Evolutionary conservation across 2,329 filamentous ascomycete genomes (phyloP).

Genomic region (Chaetothyriales sp.): DNA sequence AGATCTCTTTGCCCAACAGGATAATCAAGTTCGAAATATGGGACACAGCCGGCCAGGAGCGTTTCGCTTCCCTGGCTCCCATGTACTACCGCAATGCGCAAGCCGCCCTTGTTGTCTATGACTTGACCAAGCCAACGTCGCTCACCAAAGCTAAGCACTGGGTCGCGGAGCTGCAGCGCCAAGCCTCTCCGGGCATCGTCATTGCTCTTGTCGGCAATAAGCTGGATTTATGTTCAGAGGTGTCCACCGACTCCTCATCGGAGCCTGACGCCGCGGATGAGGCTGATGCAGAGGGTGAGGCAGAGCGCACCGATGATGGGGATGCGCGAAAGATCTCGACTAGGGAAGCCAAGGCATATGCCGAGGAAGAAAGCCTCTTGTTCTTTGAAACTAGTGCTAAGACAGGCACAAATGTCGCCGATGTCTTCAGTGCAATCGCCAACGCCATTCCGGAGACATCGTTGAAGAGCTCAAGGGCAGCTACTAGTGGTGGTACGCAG

Average conservation of each 20-base stretch:
- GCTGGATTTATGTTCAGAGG: conserved; percentile 62
- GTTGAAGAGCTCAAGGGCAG: conserved; percentile 57
- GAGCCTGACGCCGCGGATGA: conserved; percentile 35
- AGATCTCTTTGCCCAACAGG: conserved; percentile 80
- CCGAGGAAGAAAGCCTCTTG: conserved; percentile 81
- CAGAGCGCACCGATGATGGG: conserved; percentile 48
- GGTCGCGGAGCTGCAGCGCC: conserved; percentile 92
- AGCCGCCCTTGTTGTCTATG: conserved; percentile 94
- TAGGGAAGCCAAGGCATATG: conserved; percentile 84
- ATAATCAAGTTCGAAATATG: conserved; percentile 93
- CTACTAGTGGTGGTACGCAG: conserved; percentile 43
- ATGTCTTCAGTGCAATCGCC: conserved; percentile 95
- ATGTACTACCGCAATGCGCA: conserved; percentile 99
- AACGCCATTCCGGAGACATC: conserved; percentile 97
- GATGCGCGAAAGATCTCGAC: conserved; percentile 79
- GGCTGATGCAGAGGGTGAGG: conserved; percentile 30
- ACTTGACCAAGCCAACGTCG: conserved; percentile 90
- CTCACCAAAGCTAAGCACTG: conserved; percentile 96
- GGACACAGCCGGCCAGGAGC: conserved; percentile 96
- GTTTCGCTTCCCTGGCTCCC: conserved; percentile 87
- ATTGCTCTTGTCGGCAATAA: conserved; percentile 97
- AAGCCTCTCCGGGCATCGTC: conserved; percentile 90
- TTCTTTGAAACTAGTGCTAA: conserved; percentile 99
- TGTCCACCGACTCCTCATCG: conserved; percentile 21
- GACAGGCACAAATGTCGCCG: conserved; percentile 83